Conservation (phyloP, 768 basidiomycete species). For the Hygrophoropsis aurantiaca region DNA sequence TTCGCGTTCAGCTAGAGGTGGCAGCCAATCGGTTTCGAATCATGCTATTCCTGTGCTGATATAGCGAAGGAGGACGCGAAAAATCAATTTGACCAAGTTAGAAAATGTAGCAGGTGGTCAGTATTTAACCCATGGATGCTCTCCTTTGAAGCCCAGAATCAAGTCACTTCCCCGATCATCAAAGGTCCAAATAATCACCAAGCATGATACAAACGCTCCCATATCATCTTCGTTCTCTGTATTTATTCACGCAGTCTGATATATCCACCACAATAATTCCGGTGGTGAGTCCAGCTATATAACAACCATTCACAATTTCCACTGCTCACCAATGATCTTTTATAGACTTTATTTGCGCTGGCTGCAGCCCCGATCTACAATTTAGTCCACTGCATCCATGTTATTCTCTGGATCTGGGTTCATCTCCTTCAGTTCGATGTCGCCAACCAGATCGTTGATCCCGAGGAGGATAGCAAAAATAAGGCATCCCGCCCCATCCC, state of each 20-base stretch:
- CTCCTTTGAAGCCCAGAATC: no score
- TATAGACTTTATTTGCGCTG: slow-evolving; percentile 33
- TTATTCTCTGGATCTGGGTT: slow-evolving; percentile 43
- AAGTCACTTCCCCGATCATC: no score
- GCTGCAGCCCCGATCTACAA: slow-evolving; percentile 30
- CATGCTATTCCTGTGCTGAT: no score
- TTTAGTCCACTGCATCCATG: slow-evolving; percentile 17
- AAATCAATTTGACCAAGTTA: no score
- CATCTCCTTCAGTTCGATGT: slow-evolving; percentile 45
- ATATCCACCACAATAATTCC: slow-evolving; percentile 47
- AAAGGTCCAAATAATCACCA: no score
- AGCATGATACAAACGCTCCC: slow-evolving; percentile 20
- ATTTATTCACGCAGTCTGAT: slow-evolving; percentile 47
- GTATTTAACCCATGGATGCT: no score
- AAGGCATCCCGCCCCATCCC: slow-evolving; percentile 47
- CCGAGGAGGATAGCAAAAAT: slow-evolving; percentile 44
- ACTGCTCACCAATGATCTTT: background rate
- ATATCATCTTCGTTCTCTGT: slow-evolving; percentile 28
- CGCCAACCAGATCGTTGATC: slow-evolving; percentile 42
- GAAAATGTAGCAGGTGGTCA: no score
- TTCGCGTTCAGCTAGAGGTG: no score
- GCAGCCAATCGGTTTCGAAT: no score
- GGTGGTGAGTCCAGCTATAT: slow-evolving; percentile 35
- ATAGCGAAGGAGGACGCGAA: no score
- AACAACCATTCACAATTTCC: background rate